These are phyloP conservation scores for Wickerhamomyces ciferrii DNA, from an alignment of 805 yeast genomes.

Conservation along the genomic window DNA sequence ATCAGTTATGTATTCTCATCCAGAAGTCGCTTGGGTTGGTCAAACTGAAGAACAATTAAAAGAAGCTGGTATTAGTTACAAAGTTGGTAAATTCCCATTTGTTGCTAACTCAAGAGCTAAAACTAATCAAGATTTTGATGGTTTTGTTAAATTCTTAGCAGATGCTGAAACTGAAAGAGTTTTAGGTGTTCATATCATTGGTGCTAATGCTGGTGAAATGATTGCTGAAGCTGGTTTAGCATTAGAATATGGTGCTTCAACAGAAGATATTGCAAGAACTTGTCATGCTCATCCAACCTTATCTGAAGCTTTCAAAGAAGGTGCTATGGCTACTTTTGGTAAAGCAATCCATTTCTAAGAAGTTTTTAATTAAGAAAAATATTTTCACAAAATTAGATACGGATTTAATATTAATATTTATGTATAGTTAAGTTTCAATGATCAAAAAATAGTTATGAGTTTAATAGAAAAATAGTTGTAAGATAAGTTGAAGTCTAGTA, in stretches of 20 bases:
- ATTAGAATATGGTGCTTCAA: conserved; percentile 96
- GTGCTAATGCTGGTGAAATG: conserved; percentile 99
- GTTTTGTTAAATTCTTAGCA: conserved; percentile 91
- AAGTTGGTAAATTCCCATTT: conserved; percentile 97
- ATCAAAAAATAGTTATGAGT: background rate
- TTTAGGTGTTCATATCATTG: conserved; percentile 94
- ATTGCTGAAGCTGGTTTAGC: conserved; percentile 98
- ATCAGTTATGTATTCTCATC: conserved; percentile 98
- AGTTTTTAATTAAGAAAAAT: no score
- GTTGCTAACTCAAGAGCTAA: conserved; percentile 99
- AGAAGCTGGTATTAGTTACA: conserved; percentile 86
- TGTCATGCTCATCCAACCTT: conserved; percentile 99
- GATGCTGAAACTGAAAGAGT: conserved; percentile 97
- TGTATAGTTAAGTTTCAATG: background rate
- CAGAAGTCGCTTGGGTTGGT: conserved; percentile 99
- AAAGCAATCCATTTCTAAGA: conserved; percentile 82
- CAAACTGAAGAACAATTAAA: conserved; percentile 92
- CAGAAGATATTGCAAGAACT: conserved; percentile 95
- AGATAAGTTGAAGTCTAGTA: background rate
- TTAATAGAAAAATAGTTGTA: no score
- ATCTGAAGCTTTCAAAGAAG: conserved; percentile 97
- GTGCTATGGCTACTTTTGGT: conserved; percentile 86
- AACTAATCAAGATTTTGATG: conserved; percentile 95
- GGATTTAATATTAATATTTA: background rate
- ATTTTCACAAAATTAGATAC: background rate